A percentile compares a stretch with the other conserved stretches of the same genome.
Conservation (phyloP, 345 rosid genomes). For the Citrus reticulata region DNA sequence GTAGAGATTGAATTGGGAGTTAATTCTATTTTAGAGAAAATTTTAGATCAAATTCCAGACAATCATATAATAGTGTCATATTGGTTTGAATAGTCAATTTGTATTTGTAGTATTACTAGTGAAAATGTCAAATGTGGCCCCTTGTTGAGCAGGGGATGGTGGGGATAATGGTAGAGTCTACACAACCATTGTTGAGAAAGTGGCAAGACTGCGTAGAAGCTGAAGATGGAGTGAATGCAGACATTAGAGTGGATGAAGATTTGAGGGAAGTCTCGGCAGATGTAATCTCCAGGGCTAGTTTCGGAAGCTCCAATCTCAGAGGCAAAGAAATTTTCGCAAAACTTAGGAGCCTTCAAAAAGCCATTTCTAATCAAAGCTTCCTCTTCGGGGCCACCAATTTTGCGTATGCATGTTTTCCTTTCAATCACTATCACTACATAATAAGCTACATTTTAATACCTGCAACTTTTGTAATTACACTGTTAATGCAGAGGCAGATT, state of each 20-base stretch:
- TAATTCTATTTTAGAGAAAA: no score
- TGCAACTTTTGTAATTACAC: neutral
- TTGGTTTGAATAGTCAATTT: no score
- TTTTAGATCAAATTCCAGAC: no score
- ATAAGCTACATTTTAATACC: no score
- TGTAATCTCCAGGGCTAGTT: constrained; percentile 52
- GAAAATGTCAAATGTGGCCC: neutral
- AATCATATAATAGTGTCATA: no score
- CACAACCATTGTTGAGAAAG: constrained; percentile 38
- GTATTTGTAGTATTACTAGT: no score
- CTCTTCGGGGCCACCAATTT: constrained; percentile 17
- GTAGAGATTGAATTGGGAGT: no score
- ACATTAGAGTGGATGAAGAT: constrained; percentile 41
- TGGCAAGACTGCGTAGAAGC: constrained; percentile 46
- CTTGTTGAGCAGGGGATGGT: constrained; percentile 50
- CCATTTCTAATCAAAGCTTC: constrained; percentile 29
- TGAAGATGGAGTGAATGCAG: constrained; percentile 25
- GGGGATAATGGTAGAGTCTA: constrained; percentile 54
- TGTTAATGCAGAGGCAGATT: constrained; percentile 23
- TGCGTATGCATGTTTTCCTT: constrained; percentile 15
- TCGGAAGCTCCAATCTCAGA: constrained; percentile 47
- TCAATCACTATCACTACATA: neutral
- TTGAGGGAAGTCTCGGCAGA: constrained; percentile 43
- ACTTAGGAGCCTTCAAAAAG: constrained; percentile 41
- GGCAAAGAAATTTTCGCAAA: constrained; percentile 53